Evolutionary conservation across 345 rosid genomes (phyloP), one percentile per base, ranked within the genome.

Genomic region (Hibiscus syriacus): DNA sequence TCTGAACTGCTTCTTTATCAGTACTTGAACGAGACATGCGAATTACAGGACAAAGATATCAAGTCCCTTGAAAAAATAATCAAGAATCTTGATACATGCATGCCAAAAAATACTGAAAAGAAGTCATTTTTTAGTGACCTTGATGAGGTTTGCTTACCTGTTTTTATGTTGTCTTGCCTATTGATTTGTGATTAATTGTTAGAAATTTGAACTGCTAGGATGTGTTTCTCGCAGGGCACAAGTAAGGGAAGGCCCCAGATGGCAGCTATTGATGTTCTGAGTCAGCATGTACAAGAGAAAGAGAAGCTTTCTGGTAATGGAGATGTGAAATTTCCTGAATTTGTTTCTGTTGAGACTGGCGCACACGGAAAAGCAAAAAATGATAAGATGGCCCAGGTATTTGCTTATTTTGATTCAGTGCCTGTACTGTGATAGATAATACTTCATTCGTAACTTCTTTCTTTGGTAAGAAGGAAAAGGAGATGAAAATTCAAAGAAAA

Each of bases 1-100:
- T 89, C 98, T 67, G 90, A 88, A 76, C 65, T 87, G 79, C 89
- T 93, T 73, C 80, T 82, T 48, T 73, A 64, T 80, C 81, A 86
- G 59, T 85, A 85, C 78, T 86, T 81, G 45, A 80, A 71, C 67
- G 82, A 80, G 63, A 67, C 77, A 12, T 82, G 78, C 73, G 76
- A 75, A 74, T 48, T 90, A 80, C 82, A 78, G 81, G 82, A 76
- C 48, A 74, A 81, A 62, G 89, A 87, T 45, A 57, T 48, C 68
- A 84, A 76, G 72, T 70, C 73, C 72, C 89, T 90, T 65, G 80
- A 86, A 66, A 79, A 70, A 68, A 87, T 78, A 66, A 73, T 87
- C 36, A 70, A 76, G 30, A 87, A 90, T 78, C 88, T 93, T 65
- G 68, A 76, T 65, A 76, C 76, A 54, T 86, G 90, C 71, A 53